phyloP scores from a whole-genome alignment of 441 rosid species.

The Breynia disticha region DNA sequence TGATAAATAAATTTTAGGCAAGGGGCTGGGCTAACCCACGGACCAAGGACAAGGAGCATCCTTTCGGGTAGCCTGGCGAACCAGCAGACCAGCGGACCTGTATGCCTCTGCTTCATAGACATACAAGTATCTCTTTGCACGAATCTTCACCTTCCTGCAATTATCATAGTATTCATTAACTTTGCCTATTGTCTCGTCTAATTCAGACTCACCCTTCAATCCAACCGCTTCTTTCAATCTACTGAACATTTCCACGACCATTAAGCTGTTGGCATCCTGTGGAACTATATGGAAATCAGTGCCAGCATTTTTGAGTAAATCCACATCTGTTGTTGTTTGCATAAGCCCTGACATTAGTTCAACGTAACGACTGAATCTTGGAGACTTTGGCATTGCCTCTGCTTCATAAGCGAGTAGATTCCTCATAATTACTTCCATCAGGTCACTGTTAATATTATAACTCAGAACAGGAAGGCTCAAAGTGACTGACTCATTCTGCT shows the following conservation, averaged over 20 bases:
- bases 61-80: too few species aligned
- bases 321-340: conserved; percentile 41
- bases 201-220: neutral
- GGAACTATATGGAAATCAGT: conserved; percentile 14
- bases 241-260: conserved; percentile 12
- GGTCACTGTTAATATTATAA: conserved; percentile 31
- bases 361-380: conserved; percentile 45
- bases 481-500: conserved; percentile 17
- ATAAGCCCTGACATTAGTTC: conserved; percentile 51
- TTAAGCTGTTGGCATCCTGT: neutral
- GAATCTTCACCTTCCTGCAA: conserved; percentile 4
- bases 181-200: conserved; percentile 4
- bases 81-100: too few species aligned
- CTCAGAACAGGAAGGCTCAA: conserved; percentile 41
- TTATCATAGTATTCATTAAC: conserved; percentile 10
- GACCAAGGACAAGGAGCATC: too few species aligned
- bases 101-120: too few species aligned
- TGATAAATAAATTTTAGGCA: too few species aligned
- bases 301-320: conserved; percentile 23
- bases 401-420: conserved; percentile 61
- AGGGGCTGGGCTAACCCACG: too few species aligned
- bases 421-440: conserved; percentile 30
- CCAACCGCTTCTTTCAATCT: neutral
- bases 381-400: conserved; percentile 32
- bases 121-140: conserved; percentile 9